A percentile compares a stretch with the other conserved stretches of the same genome.
Conservation (phyloP, 1,284 basidiomycete species). For the Marasmius fiardii region DNA sequence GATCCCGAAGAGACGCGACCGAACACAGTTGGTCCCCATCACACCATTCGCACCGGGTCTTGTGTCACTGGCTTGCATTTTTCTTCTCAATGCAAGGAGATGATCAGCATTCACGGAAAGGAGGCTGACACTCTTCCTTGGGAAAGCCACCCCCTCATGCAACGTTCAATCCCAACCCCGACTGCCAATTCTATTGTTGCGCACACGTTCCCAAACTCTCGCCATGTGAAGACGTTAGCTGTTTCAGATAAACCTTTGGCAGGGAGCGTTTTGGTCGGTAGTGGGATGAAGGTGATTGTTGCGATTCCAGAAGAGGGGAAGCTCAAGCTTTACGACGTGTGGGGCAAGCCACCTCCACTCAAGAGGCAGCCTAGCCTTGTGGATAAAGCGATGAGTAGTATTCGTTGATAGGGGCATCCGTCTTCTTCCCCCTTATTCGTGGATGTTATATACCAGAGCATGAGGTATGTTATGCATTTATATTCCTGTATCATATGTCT, state of each 20-base stretch:
- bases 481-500: too few species aligned
- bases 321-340: conserved; percentile 52
- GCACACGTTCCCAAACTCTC: conserved; percentile 50
- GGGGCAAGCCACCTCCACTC: conserved; percentile 37
- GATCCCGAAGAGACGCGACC: conserved; percentile 37
- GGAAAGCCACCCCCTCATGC: neutral
- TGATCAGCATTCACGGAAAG: conserved; percentile 82
- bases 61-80: conserved; percentile 83
- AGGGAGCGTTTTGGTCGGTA: conserved; percentile 44
- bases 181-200: conserved; percentile 51
- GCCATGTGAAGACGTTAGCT: conserved; percentile 38
- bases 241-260: conserved; percentile 39
- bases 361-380: conserved; percentile 39
- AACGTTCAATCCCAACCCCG: conserved; percentile 8
- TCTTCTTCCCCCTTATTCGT: too few species aligned
- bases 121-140: neutral
- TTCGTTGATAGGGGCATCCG: neutral
- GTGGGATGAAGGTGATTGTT: conserved; percentile 44
- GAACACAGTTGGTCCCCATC: conserved; percentile 54
- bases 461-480: too few species aligned
- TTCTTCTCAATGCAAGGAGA: conserved; percentile 83
- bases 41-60: conserved; percentile 56
- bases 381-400: conserved; percentile 9
- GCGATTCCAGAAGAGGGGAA: conserved; percentile 46
- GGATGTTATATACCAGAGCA: too few species aligned